These are phyloP conservation scores for Massarina eburnea DNA, from an alignment of 2,329 filamentous ascomycete genomes.

Conservation along the genomic window DNA sequence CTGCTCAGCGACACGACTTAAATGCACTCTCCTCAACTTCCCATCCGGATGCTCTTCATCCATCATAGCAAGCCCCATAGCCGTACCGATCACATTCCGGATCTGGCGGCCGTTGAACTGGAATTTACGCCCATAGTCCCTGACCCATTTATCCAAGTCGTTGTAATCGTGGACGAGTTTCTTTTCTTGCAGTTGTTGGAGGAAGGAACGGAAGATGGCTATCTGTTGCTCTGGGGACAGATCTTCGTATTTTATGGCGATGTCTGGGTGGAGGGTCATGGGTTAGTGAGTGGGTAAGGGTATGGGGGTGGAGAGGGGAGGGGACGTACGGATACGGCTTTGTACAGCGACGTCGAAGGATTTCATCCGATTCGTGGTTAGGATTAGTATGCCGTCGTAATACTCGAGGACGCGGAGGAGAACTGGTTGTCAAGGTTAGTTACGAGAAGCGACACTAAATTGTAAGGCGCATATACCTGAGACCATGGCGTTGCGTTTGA, in stretches of 20 bases:
- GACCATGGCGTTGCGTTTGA: conserved; percentile 18
- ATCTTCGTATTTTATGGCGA: conserved; percentile 51
- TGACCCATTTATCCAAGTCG: conserved; percentile 23
- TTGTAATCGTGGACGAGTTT: conserved; percentile 27
- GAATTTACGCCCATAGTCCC: background rate
- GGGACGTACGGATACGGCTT: conserved; percentile 15
- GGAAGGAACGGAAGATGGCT: conserved; percentile 26
- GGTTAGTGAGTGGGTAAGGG: background rate
- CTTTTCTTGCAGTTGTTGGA: conserved; percentile 43
- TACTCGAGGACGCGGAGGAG: conserved; percentile 43
- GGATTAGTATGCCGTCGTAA: conserved; percentile 45
- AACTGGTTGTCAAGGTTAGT: conserved; percentile 16
- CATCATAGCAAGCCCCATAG: conserved; percentile 5
- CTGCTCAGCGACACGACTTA: conserved; percentile 2
- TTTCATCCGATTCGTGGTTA: conserved; percentile 45
- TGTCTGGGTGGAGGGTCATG: conserved; percentile 9
- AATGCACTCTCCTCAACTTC: conserved; percentile 3
- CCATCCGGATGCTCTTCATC: background rate
- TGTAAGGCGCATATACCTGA: conserved; percentile 8
- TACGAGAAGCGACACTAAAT: background rate
- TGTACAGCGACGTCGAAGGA: conserved; percentile 43
- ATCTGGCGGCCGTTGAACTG: conserved; percentile 44
- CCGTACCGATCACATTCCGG: conserved; percentile 30
- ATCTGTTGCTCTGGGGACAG: conserved; percentile 37
- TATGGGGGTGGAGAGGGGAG: no score